Conservation (phyloP, 768 basidiomycete genomes). For the Calocera viscosa region DNA sequence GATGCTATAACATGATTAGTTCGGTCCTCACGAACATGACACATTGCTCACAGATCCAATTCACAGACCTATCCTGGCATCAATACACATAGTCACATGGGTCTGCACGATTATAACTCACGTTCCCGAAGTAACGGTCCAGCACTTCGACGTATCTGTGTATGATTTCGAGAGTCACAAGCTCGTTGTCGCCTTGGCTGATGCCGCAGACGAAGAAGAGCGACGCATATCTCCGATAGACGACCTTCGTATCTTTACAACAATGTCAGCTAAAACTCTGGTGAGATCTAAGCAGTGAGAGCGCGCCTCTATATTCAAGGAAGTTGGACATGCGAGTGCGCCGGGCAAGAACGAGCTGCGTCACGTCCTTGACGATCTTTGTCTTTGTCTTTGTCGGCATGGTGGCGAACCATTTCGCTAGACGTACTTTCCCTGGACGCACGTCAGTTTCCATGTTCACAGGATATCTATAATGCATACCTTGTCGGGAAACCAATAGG, state of each 20-base stretch:
- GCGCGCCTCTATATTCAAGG: conserved; percentile 85
- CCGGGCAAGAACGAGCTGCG: conserved; percentile 78
- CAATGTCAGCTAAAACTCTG: neutral
- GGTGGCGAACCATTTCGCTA: conserved; percentile 93
- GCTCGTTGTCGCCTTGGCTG: conserved; percentile 73
- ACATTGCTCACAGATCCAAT: conserved; percentile 63
- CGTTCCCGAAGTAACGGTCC: conserved; percentile 75
- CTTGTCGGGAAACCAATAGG: conserved; percentile 87
- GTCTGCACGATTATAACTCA: conserved; percentile 30
- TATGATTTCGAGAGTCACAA: conserved; percentile 81
- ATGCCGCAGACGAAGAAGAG: conserved; percentile 91
- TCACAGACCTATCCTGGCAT: conserved; percentile 39
- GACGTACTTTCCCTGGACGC: conserved; percentile 69
- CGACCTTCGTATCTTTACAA: conserved; percentile 60
- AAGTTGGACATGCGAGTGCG: conserved; percentile 91
- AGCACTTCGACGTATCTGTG: conserved; percentile 91
- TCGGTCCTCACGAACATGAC: neutral
- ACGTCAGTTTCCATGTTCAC: neutral
- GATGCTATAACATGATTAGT: conserved; percentile 40
- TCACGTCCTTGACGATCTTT: conserved; percentile 93
- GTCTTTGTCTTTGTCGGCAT: conserved; percentile 65
- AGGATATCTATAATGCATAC: conserved; percentile 24
- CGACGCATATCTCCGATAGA: conserved; percentile 90
- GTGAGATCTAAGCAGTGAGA: neutral
- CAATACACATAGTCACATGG: neutral